Conservation (phyloP, 805 yeast species). For the Wickerhamiella galacta region DNA sequence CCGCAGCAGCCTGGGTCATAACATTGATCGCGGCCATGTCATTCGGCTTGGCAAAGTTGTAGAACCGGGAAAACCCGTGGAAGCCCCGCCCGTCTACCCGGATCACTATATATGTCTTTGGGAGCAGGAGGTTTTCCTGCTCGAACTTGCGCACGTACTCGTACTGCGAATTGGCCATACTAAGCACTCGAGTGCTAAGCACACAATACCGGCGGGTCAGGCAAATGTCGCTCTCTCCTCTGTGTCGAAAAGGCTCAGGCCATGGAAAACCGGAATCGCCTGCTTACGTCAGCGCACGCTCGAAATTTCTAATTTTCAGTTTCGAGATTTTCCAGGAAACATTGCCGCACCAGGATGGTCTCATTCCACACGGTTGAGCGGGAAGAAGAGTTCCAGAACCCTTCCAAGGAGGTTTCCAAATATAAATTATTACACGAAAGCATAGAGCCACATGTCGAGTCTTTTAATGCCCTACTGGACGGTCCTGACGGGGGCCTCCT, state of each 20-base stretch:
- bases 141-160: conserved; percentile 82
- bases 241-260: too few species aligned
- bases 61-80: conserved; percentile 56
- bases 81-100: conserved; percentile 91
- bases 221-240: too few species aligned
- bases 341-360: conserved; percentile 4
- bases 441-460: conserved; percentile 86
- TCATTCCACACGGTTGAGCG: conserved; percentile 73
- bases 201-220: too few species aligned
- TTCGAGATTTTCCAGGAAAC: too few species aligned
- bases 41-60: conserved; percentile 75
- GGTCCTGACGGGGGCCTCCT: conserved; percentile 75
- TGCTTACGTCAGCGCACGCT: too few species aligned
- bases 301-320: too few species aligned
- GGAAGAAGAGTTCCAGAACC: conserved; percentile 69
- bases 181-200: too few species aligned
- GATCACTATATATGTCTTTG: conserved; percentile 65
- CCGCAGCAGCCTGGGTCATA: conserved; percentile 67
- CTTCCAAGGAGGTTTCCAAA: conserved; percentile 73
- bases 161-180: conserved; percentile 63
- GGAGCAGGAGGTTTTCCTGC: conserved; percentile 51
- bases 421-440: conserved; percentile 77
- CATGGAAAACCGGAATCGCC: too few species aligned
- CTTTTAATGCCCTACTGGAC: conserved; percentile 87
- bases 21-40: conserved; percentile 58